Percentiles rank a stretch among this genome's conserved stretches.
Evolutionary conservation across 2,329 filamentous ascomycete genomes (phyloP).

Genomic region (Colletotrichum kahawae): DNA sequence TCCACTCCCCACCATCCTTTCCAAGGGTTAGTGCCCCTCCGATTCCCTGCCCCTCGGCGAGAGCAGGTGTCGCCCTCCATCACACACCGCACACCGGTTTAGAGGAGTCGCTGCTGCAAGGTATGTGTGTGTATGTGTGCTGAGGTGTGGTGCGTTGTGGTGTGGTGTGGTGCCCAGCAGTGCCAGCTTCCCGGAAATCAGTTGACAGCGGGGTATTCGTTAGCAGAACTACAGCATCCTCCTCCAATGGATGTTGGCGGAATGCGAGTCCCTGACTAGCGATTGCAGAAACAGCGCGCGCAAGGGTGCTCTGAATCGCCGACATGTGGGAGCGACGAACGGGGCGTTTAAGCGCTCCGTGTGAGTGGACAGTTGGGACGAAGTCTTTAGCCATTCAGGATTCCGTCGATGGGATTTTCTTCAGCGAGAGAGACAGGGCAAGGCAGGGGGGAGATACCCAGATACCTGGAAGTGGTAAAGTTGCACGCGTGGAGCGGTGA

Average conservation of each 20-base stretch:
- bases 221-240: background rate
- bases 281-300: background rate
- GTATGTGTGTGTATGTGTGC: background rate
- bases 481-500: background rate
- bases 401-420: background rate
- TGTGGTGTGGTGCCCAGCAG: background rate
- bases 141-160: background rate
- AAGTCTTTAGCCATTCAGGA: background rate
- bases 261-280: background rate
- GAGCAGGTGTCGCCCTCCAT: background rate
- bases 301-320: background rate
- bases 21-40: background rate
- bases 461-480: background rate
- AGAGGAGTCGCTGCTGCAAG: background rate
- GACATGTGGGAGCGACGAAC: background rate
- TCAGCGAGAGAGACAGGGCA: background rate
- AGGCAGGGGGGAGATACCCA: background rate
- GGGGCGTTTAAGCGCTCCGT: accelerated
- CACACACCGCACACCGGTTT: background rate
- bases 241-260: background rate
- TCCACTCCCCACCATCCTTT: background rate
- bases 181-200: background rate
- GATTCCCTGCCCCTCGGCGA: background rate
- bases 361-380: background rate
- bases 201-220: background rate